phyloP scores from a whole-genome alignment of 2,329 filamentous ascomycete species.

The Tricladium varicosporioides region DNA sequence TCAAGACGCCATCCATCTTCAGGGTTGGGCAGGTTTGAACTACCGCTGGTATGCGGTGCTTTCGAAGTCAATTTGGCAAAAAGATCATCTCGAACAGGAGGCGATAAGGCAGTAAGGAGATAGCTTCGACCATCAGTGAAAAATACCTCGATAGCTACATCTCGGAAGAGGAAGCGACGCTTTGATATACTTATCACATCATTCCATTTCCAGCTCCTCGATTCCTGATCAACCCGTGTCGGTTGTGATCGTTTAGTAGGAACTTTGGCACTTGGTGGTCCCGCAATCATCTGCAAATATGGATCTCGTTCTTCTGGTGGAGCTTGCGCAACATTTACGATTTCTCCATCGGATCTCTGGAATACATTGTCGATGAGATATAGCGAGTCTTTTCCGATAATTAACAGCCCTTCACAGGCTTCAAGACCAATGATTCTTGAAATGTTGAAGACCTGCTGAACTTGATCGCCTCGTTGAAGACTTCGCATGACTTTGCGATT shows the following conservation, averaged over 20 bases:
- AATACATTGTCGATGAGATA: slow-evolving; percentile 98
- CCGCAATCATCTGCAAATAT: slow-evolving; percentile 90
- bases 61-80: slow-evolving; percentile 73
- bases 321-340: slow-evolving; percentile 94
- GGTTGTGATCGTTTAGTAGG: slow-evolving; percentile 59
- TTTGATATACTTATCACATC: slow-evolving; percentile 96
- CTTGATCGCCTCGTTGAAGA: slow-evolving; percentile 83
- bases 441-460: slow-evolving; percentile 92
- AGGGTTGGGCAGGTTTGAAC: slow-evolving; percentile 67
- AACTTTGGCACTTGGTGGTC: slow-evolving; percentile 63
- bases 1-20: slow-evolving; percentile 94
- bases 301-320: slow-evolving; percentile 89
- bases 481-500: slow-evolving; percentile 97
- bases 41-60: slow-evolving; percentile 75
- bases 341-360: slow-evolving; percentile 90
- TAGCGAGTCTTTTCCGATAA: slow-evolving; percentile 85
- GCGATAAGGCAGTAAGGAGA: slow-evolving; percentile 78
- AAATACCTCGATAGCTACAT: slow-evolving; percentile 96
- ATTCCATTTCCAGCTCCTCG: slow-evolving; percentile 87
- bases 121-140: slow-evolving; percentile 97
- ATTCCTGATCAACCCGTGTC: slow-evolving; percentile 69
- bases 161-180: slow-evolving; percentile 88
- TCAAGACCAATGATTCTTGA: slow-evolving; percentile 93
- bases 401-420: slow-evolving; percentile 88
- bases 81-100: slow-evolving; percentile 73